Percentiles rank a stretch among this genome's conserved stretches.
Evolutionary conservation across 495 filamentous ascomycete genomes (phyloP).

Genomic region (Pyrenula aspistea): DNA sequence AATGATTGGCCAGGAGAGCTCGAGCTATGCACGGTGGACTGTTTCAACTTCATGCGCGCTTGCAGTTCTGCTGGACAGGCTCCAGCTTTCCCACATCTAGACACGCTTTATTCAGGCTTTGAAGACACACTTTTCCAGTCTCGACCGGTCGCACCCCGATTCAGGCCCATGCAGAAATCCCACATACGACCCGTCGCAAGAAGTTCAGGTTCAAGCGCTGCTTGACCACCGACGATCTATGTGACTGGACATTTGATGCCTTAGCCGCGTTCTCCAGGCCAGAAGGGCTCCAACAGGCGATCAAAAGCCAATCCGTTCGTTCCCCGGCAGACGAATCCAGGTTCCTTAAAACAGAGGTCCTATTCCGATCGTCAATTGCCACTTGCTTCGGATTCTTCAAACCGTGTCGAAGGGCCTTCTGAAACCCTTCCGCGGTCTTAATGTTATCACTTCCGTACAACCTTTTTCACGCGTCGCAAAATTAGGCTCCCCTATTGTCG

Average conservation of each 20-base stretch:
- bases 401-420: background rate
- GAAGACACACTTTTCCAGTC: conserved; percentile 12
- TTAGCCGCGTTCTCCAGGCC: background rate
- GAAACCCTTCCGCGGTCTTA: background rate
- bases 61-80: conserved; percentile 14
- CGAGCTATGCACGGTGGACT: background rate
- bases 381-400: background rate
- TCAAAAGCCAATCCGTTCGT: conserved; percentile 1
- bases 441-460: background rate
- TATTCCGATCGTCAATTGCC: conserved; percentile 10
- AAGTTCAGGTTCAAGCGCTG: background rate
- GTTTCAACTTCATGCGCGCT: background rate
- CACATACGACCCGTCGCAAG: background rate
- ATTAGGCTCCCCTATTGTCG: background rate
- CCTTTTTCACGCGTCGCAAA: background rate
- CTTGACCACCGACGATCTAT: background rate
- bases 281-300: background rate
- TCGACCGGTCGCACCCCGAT: background rate
- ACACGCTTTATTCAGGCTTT: conserved; percentile 12
- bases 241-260: background rate
- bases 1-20: background rate
- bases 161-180: background rate
- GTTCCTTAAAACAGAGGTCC: conserved; percentile 9
- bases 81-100: conserved; percentile 8
- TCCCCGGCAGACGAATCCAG: conserved; percentile 8